A percentile compares a stretch with the other conserved stretches of the same genome.
Conservation (phyloP, 1,284 basidiomycete genomes). For the Trichosporon sp. region DNA sequence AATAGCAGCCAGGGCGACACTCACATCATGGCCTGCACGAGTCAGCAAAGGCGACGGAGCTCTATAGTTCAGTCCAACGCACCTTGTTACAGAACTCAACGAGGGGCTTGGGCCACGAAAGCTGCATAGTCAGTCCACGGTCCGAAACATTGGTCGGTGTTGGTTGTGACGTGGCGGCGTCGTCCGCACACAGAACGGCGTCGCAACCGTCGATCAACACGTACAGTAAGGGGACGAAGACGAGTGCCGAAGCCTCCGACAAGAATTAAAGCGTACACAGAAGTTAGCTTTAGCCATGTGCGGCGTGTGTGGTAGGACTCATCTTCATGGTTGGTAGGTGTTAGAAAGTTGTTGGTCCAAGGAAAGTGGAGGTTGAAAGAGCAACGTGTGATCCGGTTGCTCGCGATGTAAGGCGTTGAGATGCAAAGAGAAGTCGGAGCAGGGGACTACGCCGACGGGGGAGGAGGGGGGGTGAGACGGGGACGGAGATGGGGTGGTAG, state of each 20-base stretch:
- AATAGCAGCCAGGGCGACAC: slow-evolving; percentile 23
- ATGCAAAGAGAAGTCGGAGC: neutral
- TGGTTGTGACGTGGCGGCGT: slow-evolving; percentile 2
- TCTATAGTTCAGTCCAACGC: slow-evolving; percentile 51
- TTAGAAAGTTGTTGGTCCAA: slow-evolving; percentile 15
- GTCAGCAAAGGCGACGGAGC: slow-evolving; percentile 38
- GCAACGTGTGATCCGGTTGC: slow-evolving; percentile 16
- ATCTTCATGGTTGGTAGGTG: slow-evolving; percentile 49
- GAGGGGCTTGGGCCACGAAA: slow-evolving; percentile 60
- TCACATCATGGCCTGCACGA: slow-evolving; percentile 56
- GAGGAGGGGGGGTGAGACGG: neutral
- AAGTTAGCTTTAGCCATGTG: slow-evolving; percentile 22
- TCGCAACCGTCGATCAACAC: slow-evolving; percentile 34
- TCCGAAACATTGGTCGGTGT: neutral
- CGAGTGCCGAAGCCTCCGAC: slow-evolving; percentile 61
- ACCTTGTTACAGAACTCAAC: slow-evolving; percentile 62
- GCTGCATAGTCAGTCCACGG: slow-evolving; percentile 35
- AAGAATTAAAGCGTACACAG: slow-evolving; percentile 57
- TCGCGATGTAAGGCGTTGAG: neutral
- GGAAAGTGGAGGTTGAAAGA: slow-evolving; percentile 12
- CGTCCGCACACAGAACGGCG: neutral
- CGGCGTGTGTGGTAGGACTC: slow-evolving; percentile 33
- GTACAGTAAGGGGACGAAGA: slow-evolving; percentile 61
- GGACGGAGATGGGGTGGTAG: no score
- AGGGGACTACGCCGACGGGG: neutral